Base-by-base conservation (phyloP, 1,139 yeast genomes). In the Yamadazyma buinensis region DNA sequence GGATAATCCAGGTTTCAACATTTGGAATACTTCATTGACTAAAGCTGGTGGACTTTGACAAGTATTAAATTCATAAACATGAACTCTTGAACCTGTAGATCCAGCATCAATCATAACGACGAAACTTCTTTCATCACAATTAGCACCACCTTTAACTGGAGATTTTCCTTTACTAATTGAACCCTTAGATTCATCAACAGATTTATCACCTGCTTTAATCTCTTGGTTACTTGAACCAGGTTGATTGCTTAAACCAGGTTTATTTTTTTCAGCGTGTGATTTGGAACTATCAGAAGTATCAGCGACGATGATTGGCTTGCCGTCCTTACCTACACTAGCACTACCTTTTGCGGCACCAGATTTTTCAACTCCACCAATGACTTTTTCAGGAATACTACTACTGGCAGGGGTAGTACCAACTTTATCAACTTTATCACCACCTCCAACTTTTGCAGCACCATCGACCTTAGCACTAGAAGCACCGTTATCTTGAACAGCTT, bases 21-120 rank as follows among this genome's bases (percentile, higher is more conserved):
- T 87, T 55, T 88, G 72, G 57, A 92, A 94, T 36, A 72, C 76
- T 64, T 92, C 99, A 32, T 73, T 67, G 38, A 87, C 62, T 45
- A 94, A 77, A 39, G 62, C 69, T 26, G 98, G 98, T 38, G 95
- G 92, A 30, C 83, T 69, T 36, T 72, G 67, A 54, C 97, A 88
- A 36, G 87, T 79, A 63, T 87, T 85, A 64, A 92, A 92, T 54
- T 84, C 81, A 62, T 92, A 92, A 24, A 92, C 83, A 58, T 92
- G 98, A 24, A 92, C 86, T 57, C 98, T 80, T 18, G 97, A 88
- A 22, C 98, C 98, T 7, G 95, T 84, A 3, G 97, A 87, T 11
- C 98, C 98, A 3, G 97, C 98, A 63, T 92, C 98, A 35, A 92
- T 70, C 95, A 92, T 87, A 20, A 92, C 76, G 24, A 90, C 97